Percentiles rank a stretch among this genome's conserved stretches.
Conservation (phyloP, 140 eudicot genomes). For the Cichorium intybus region DNA sequence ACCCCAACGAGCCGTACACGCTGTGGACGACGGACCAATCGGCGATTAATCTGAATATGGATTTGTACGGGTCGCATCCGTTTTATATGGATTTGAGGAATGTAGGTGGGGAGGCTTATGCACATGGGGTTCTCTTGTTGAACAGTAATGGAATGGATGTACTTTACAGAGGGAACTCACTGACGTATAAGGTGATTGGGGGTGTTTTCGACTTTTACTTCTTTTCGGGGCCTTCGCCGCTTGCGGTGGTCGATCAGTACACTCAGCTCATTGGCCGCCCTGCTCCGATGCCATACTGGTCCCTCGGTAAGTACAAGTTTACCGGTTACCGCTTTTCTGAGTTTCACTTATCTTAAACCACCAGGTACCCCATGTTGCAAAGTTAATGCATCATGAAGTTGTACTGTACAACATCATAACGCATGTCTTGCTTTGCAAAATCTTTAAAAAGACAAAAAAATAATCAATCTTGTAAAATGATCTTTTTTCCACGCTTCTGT, state of each 20-base stretch:
- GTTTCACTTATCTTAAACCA: neutral
- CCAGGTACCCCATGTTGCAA: constrained; percentile 23
- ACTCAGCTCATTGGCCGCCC: constrained; percentile 89
- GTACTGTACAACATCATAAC: constrained; percentile 16
- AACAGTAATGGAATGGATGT: constrained; percentile 99
- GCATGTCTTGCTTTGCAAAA: neutral
- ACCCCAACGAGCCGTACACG: constrained; percentile 93
- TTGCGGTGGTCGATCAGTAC: constrained; percentile 85
- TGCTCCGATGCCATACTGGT: constrained; percentile 98
- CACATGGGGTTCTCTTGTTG: constrained; percentile 81
- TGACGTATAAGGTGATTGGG: constrained; percentile 96
- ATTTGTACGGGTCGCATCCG: constrained; percentile 95
- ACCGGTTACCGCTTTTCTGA: constrained; percentile 8
- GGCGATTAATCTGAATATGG: constrained; percentile 78
- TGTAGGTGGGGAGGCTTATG: constrained; percentile 50
- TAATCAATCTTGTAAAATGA: neutral
- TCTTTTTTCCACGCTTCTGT: neutral
- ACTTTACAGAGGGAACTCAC: constrained; percentile 65
- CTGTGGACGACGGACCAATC: constrained; percentile 78
- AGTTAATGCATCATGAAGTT: neutral
- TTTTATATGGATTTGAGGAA: constrained; percentile 94
- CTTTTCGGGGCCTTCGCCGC: constrained; percentile 82
- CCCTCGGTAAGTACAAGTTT: constrained; percentile 62
- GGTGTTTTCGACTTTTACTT: constrained; percentile 95
- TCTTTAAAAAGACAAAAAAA: neutral